Evolutionary conservation across 306 rosid genomes (phyloP), one percentile per base, ranked within the genome.

Genomic region (Rosa multiflora): DNA sequence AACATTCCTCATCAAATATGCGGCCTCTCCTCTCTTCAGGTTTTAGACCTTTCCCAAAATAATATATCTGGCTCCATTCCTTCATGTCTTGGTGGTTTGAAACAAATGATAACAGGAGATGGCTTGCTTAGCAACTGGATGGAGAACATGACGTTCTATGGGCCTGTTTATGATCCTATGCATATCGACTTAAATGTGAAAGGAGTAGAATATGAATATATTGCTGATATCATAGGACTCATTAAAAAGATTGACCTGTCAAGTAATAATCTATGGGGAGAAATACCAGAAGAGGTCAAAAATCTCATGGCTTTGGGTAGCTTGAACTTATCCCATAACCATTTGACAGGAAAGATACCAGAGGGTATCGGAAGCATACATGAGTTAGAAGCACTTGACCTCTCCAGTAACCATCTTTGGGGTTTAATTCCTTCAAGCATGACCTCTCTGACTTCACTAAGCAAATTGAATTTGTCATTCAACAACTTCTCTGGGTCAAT

Each of bases 401-500:
- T 81, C 32, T 81, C 84, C 0, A 20, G 26, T 9, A 80, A 80
- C 59, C 62, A 53, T 10, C 77, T 80, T 9, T 71, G 20, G 13
- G 62, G 83, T 23, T 6, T 20, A 43, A 80, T 80, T 18, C 79
- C 75, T 53, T 11, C 23, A 6, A 74, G 75, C 43, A 47, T 80
- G 18, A 14, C 55, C n/a, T 20, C 47, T 5, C 39, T 74, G 15
- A 64, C 42, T 6, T 18, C 4, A 0, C 13, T 80, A 0, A 39
- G 1, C 11, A 4, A 0, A 4, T 17, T 73, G 39, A 8, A 80
- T 32, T 49, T 80, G 55, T 80, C 83, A 21, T 3, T 23, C 3
- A 80, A 80, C 75, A 80, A 42, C 35, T 18, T 80, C n/a, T 37
- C 47, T 2, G 79, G 83, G 7, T 1, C 5, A 51, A 73, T 80